Evolutionary conservation across 2,329 filamentous ascomycete species (phyloP), one percentile per base, ranked within the genome.

Genomic region (Pseudogymnoascus sp.): DNA sequence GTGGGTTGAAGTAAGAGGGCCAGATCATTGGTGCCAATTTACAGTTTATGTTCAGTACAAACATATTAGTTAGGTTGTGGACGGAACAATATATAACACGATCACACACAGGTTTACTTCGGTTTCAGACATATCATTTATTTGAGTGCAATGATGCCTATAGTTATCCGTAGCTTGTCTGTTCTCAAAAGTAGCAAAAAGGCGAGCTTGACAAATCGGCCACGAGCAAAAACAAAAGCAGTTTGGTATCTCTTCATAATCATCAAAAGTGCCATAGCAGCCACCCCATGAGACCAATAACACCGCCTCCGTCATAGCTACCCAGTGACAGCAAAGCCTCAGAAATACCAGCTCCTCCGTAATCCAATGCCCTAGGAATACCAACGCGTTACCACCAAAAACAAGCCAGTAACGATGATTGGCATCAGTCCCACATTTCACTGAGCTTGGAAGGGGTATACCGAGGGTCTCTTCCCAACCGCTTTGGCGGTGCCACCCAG

Each of bases 361-460:
- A 35, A 54, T 54, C 47, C 47, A 35, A 54, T 6, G 28, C 9
- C 47, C 28, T 6, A 33, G 28, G 47, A 54, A 54, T 33, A 18
- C 47, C 16, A n/a, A 20, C 47, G n/a, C 28, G 18, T 20, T 54
- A 8, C 8, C 11, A 54, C 30, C 25, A 33, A 54, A 33, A 33
- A 54, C 28, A 33, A 35, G 28, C 33, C 16, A 6, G 28, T 18
- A 7, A 8, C 30, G 12, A 11, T 54, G 16, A 11, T 33, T 54
- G 16, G 47, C 30, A 33, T 54, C 8, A 54, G 28, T 54, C 47
- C 57, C 57, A 70, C 57, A 58, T 65, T 7, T 43, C 63, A 3
- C 33, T 70, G 1, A 65, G 64, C 18, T 60, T 63, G 5, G 65
- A 70, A 58, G 67, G 67, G 18, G 33, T 54, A 36, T 61, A 36